Evolutionary conservation across 768 basidiomycete species (phyloP).

Genomic region (Sporobolomyces phaffii): DNA sequence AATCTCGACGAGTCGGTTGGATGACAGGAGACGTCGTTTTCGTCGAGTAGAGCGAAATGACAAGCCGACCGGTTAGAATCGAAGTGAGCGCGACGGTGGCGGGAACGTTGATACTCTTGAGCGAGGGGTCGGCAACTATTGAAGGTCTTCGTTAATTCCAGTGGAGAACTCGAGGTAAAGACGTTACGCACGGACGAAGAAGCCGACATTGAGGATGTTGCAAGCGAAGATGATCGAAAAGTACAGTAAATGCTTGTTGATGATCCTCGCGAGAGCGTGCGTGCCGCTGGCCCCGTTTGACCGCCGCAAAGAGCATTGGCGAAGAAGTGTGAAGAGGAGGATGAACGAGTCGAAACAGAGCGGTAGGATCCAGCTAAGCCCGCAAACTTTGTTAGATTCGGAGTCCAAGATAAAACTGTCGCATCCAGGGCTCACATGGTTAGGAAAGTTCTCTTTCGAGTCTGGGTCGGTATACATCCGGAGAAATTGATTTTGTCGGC

Average conservation of each 20-base stretch:
- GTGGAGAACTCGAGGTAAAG: not conserved
- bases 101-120: not conserved
- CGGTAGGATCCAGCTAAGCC: not conserved
- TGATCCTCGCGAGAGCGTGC: not conserved
- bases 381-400: no score
- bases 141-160: not conserved
- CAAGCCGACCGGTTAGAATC: not conserved
- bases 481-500: not conserved
- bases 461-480: not conserved
- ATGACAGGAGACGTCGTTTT: not conserved
- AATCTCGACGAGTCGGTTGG: not conserved
- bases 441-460: not conserved
- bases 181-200: not conserved
- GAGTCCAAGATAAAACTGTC: no score
- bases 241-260: not conserved
- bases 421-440: not conserved
- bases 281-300: not conserved
- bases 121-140: not conserved
- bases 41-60: constrained; percentile 4
- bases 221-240: not conserved
- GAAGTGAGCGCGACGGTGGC: not conserved
- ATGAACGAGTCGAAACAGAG: not conserved
- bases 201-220: constrained; percentile 2
- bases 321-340: not conserved
- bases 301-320: not conserved